Percentiles rank a stretch among this genome's conserved stretches.
Conservation (phyloP, 2,329 filamentous ascomycete genomes). For the Aspergillus tanneri region DNA sequence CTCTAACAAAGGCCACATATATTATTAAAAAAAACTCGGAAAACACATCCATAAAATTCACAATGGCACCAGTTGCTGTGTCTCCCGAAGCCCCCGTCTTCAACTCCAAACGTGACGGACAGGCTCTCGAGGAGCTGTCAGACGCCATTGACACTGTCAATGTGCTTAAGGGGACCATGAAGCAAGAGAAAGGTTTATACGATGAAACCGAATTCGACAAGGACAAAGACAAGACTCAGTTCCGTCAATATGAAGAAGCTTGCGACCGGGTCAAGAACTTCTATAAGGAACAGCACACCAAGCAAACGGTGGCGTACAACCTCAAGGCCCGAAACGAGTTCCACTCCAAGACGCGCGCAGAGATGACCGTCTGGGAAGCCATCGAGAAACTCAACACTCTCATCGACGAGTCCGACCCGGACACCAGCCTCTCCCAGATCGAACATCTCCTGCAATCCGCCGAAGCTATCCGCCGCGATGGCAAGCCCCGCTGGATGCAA, state of each 20-base stretch:
- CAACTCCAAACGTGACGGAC: slow-evolving; percentile 53
- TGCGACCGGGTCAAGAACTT: slow-evolving; percentile 84
- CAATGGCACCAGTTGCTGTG: slow-evolving; percentile 35
- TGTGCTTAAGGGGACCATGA: slow-evolving; percentile 56
- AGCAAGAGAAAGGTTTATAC: slow-evolving; percentile 44
- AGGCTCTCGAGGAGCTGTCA: slow-evolving; percentile 58
- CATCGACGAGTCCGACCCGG: slow-evolving; percentile 87
- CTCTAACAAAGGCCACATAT: neutral
- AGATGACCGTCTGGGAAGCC: slow-evolving; percentile 86
- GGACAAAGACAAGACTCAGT: slow-evolving; percentile 74
- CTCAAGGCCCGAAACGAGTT: slow-evolving; percentile 73
- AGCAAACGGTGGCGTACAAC: slow-evolving; percentile 68
- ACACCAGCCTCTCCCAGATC: slow-evolving; percentile 83
- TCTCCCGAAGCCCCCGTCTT: slow-evolving; percentile 23
- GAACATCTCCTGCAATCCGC: slow-evolving; percentile 86
- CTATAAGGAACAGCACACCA: slow-evolving; percentile 70
- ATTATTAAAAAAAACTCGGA: neutral
- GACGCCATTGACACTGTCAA: slow-evolving; percentile 62
- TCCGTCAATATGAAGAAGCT: slow-evolving; percentile 79
- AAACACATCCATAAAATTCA: slow-evolving; percentile 8
- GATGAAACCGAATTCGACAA: slow-evolving; percentile 67
- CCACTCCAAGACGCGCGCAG: slow-evolving; percentile 63
- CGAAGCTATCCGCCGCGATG: slow-evolving; percentile 81
- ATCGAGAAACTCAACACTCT: slow-evolving; percentile 91
- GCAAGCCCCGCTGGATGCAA: slow-evolving; percentile 51